These are phyloP conservation scores for Soucietia sequanensis DNA, from an alignment of 805 yeast genomes.

Conservation along the genomic window DNA sequence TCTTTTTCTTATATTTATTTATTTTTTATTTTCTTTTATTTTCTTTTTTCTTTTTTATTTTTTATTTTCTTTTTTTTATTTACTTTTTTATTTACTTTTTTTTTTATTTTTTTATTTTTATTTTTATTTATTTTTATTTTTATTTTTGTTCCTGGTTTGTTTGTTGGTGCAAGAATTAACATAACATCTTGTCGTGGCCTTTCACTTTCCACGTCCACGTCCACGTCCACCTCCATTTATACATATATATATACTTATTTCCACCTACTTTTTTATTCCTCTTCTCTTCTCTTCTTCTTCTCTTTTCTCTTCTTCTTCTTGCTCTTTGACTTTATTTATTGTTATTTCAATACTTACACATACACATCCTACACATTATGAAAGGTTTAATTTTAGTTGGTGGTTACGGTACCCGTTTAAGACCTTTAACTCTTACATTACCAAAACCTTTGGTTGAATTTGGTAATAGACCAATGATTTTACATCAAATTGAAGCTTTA, in stretches of 20 bases:
- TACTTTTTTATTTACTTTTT: too few relatives aligned
- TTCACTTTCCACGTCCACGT: too few relatives aligned
- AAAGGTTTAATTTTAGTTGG: slow-evolving; percentile 98
- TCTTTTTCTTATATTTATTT: too few relatives aligned
- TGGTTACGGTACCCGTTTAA: slow-evolving; percentile 99
- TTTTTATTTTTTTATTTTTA: too few relatives aligned
- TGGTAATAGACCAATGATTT: slow-evolving; percentile 98
- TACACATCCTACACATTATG: slow-evolving; percentile 44
- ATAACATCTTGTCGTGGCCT: too few relatives aligned
- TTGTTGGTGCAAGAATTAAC: too few relatives aligned
- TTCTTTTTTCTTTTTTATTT: too few relatives aligned
- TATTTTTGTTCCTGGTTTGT: too few relatives aligned
- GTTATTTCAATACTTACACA: neutral
- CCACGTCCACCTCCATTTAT: too few relatives aligned
- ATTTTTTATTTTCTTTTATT: too few relatives aligned
- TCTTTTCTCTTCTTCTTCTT: neutral
- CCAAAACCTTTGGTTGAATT: slow-evolving; percentile 98
- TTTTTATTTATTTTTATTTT: too few relatives aligned
- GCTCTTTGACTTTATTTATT: neutral
- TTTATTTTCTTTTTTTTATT: too few relatives aligned
- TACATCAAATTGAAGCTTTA: slow-evolving; percentile 97
- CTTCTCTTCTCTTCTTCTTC: neutral
- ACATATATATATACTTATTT: neutral
- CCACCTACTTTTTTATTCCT: neutral
- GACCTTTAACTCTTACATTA: slow-evolving; percentile 92